Evolutionary conservation across 495 filamentous ascomycete species (phyloP).

Genomic region (Jackrogersella multiformis): DNA sequence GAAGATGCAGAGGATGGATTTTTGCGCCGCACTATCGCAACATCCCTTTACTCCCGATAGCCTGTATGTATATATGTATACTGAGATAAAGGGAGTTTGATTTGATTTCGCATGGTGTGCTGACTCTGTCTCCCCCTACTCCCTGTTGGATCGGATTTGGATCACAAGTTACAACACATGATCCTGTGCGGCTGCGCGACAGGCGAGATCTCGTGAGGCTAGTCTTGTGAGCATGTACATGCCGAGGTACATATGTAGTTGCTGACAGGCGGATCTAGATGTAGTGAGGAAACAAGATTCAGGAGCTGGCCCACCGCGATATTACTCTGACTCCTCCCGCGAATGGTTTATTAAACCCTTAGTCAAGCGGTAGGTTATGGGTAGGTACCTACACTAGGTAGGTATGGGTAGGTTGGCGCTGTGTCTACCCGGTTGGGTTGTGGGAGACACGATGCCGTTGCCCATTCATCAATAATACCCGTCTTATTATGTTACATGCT

Average conservation of each 20-base stretch:
- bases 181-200: slow-evolving; percentile 40
- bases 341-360: slow-evolving; percentile 26
- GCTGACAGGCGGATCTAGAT: slow-evolving; percentile 31
- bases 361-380: slow-evolving; percentile 7
- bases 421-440: slow-evolving; percentile 35
- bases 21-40: slow-evolving; percentile 36
- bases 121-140: too few relatives aligned
- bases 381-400: background rate
- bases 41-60: slow-evolving; percentile 35
- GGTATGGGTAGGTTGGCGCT: slow-evolving; percentile 16
- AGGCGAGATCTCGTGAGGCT: slow-evolving; percentile 34
- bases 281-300: slow-evolving; percentile 25
- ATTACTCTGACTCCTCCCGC: slow-evolving; percentile 16
- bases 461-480: slow-evolving; percentile 37
- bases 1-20: slow-evolving; percentile 37
- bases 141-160: slow-evolving; percentile 8
- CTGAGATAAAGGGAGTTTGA: slow-evolving; percentile 13
- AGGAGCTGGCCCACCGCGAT: slow-evolving; percentile 33
- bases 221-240: slow-evolving; percentile 27
- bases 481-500: slow-evolving; percentile 40
- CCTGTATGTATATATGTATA: too few relatives aligned
- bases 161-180: slow-evolving; percentile 35
- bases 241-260: background rate
- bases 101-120: slow-evolving; percentile 15
- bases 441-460: slow-evolving; percentile 29